Percentiles rank a stretch among this genome's conserved stretches.
Evolutionary conservation across 176 grass and related monocot species (phyloP).

Genomic region (Phoenix roebelenii): DNA sequence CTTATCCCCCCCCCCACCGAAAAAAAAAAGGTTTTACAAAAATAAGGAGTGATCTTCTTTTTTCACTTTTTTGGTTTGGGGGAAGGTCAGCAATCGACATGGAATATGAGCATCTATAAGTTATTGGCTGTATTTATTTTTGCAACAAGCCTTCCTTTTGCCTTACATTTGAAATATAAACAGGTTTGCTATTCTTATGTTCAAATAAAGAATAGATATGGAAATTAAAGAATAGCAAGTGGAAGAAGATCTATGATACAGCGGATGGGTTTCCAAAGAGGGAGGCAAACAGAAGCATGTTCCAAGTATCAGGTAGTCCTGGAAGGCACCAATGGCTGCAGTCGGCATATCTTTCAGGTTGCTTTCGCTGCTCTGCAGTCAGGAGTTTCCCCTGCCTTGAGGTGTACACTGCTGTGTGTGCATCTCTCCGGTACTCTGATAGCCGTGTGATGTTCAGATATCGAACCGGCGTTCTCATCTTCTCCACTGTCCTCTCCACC

Average conservation of each 20-base stretch:
- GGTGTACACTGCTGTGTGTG: conserved; percentile 41
- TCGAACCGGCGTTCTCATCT: conserved; percentile 14
- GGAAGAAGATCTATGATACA: conserved; percentile 5
- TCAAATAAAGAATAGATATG: no score
- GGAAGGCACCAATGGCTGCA: conserved; percentile 67
- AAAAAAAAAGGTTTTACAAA: no score
- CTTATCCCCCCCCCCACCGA: no score
- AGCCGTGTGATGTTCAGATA: conserved; percentile 42
- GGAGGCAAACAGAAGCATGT: conserved; percentile 40
- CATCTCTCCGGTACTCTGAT: conserved; percentile 26
- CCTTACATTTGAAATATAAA: no score
- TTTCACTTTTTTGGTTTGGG: no score
- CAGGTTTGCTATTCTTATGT: no score
- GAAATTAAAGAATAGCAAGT: no score
- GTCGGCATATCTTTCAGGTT: conserved; percentile 19
- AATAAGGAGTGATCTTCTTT: no score
- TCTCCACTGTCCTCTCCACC: conserved; percentile 11
- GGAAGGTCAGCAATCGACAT: no score
- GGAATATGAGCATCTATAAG: no score
- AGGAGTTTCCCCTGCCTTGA: conserved; percentile 24
- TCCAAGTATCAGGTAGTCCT: conserved; percentile 43
- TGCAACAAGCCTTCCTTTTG: no score
- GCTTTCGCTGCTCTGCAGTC: conserved; percentile 13
- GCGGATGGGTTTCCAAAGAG: conserved; percentile 5
- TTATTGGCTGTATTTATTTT: no score